phyloP scores from a whole-genome alignment of 139 green algal genomes.

The Ulvella scutata region DNA sequence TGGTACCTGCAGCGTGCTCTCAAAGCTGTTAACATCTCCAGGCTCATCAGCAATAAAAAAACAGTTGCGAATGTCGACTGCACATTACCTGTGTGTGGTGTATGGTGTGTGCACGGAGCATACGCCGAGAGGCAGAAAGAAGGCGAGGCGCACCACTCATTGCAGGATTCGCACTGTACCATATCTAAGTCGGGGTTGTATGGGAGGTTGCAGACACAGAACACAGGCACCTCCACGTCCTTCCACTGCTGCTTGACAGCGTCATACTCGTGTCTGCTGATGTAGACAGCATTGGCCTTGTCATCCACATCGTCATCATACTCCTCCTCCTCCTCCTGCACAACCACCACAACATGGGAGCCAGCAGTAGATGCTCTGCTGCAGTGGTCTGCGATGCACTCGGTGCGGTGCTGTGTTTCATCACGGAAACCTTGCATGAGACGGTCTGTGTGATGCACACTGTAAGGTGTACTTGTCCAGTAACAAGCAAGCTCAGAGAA shows the following conservation, averaged over 20 bases:
- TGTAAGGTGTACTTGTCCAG: no score
- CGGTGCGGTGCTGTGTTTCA: no score
- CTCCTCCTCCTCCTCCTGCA: neutral
- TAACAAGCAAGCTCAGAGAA: no score
- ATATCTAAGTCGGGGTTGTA: conserved; percentile 1
- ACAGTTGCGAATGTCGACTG: neutral
- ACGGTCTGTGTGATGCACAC: no score
- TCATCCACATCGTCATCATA: neutral
- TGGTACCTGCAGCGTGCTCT: neutral
- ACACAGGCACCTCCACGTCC: neutral
- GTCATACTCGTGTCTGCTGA: neutral
- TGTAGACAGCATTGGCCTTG: neutral
- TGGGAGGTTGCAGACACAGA: neutral
- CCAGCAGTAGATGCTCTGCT: no score
- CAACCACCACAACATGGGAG: no score
- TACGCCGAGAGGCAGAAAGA: neutral
- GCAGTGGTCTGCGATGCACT: no score
- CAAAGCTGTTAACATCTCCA: neutral
- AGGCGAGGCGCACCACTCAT: neutral
- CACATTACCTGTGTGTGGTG: neutral
- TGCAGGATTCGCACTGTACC: neutral
- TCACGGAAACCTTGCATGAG: no score
- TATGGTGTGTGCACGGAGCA: neutral
- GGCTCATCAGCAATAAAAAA: no score
- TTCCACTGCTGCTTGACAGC: neutral